Conservation (phyloP, 495 filamentous ascomycete genomes). For the Pseudotulostoma volvatum region DNA sequence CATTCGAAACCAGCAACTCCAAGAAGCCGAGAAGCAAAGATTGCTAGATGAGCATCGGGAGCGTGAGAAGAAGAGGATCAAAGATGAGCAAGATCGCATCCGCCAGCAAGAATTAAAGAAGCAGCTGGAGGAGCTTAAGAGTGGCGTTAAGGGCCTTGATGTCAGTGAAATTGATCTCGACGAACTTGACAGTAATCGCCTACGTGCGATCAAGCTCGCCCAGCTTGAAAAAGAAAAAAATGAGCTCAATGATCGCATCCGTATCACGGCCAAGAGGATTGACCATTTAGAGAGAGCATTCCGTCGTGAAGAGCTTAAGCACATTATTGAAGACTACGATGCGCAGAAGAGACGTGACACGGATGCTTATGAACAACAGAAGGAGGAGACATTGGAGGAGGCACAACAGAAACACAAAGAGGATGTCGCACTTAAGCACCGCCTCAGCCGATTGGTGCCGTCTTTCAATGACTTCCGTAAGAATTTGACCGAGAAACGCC, state of each 20-base stretch:
- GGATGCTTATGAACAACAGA: conserved; percentile 61
- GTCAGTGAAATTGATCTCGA: conserved; percentile 59
- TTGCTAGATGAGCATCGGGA: conserved; percentile 80
- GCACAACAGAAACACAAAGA: conserved; percentile 77
- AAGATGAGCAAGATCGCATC: conserved; percentile 80
- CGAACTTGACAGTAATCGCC: conserved; percentile 72
- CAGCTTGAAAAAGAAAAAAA: conserved; percentile 98
- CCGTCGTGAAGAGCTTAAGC: conserved; percentile 86
- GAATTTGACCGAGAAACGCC: conserved; percentile 65
- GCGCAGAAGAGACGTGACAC: conserved; percentile 65
- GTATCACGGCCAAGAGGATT: conserved; percentile 85
- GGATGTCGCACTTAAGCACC: conserved; percentile 81
- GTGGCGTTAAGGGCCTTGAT: conserved; percentile 63
- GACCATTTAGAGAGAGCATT: conserved; percentile 96
- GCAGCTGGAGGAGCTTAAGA: conserved; percentile 89
- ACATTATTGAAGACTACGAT: conserved; percentile 74
- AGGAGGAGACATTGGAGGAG: conserved; percentile 59
- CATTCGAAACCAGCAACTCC: conserved; percentile 64
- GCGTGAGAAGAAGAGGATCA: conserved; percentile 73
- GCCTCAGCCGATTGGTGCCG: conserved; percentile 64
- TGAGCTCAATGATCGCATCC: conserved; percentile 71
- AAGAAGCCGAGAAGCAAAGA: conserved; percentile 74
- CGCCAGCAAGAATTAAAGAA: conserved; percentile 88
- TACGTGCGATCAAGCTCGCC: conserved; percentile 85
- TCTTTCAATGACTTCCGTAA: conserved; percentile 68